phyloP scores from a whole-genome alignment of 108 stramenopile genomes.

The Cyclotella distinguenda region DNA sequence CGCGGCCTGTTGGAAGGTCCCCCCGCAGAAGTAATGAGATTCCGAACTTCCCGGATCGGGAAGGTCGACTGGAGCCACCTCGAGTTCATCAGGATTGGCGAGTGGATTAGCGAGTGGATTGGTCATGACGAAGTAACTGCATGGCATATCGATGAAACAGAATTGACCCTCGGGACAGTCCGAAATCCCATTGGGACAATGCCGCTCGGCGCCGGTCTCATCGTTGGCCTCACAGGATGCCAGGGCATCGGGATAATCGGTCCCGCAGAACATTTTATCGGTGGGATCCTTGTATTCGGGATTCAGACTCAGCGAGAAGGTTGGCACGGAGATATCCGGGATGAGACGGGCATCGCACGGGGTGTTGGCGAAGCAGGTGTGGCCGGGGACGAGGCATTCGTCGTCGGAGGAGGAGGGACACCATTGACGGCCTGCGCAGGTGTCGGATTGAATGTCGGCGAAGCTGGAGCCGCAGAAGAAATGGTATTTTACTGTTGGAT shows the following conservation, averaged over 20 bases:
- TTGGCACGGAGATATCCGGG: constrained; percentile 24
- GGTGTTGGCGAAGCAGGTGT: constrained; percentile 52
- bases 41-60: constrained; percentile 32
- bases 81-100: constrained; percentile 3
- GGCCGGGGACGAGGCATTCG: constrained; percentile 39
- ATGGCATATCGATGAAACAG: constrained; percentile 46
- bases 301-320: constrained; percentile 25
- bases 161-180: constrained; percentile 19
- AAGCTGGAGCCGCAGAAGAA: constrained; percentile 51
- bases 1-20: constrained; percentile 31
- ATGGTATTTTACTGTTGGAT: constrained; percentile 25
- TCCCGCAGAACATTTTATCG: constrained; percentile 48
- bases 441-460: constrained; percentile 47
- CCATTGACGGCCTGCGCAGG: constrained; percentile 44
- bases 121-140: constrained; percentile 44
- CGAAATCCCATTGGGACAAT: constrained; percentile 33
- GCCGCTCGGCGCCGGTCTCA: constrained; percentile 12
- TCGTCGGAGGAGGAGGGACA: constrained; percentile 39
- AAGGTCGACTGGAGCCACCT: constrained; percentile 6
- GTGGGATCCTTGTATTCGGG: constrained; percentile 27
- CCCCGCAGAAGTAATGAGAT: constrained; percentile 32
- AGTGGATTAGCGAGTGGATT: constrained; percentile 15
- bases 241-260: constrained; percentile 26
- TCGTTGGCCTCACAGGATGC: constrained; percentile 27
- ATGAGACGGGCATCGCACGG: constrained; percentile 44